Evolutionary conservation across 1,284 basidiomycete species (phyloP), one percentile per base, ranked within the genome.

Genomic region (Leccinum angustisporum): DNA sequence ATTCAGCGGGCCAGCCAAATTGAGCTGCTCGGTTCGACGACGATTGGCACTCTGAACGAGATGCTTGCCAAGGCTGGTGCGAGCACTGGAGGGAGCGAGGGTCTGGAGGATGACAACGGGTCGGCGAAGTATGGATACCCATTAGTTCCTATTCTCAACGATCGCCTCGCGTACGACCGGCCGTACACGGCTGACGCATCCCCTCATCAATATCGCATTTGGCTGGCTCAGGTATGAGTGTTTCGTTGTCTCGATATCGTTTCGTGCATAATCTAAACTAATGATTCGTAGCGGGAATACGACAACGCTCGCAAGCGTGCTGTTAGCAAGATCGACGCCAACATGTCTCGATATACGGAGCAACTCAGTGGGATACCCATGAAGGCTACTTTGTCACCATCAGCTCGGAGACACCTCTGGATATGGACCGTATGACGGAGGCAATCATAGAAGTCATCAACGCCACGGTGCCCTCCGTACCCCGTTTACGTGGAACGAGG

Each of bases 1-100:
- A 66, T 72, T 34, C 71, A 64, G 62, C n/a, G n/a, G n/a, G 67
- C 70, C 30, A 73, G 70, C 59, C 72, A 72, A 61, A 72, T 74
- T 34, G 68, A 74, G 34, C 61, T 74, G 30, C 68, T 72, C 31
- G 71, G 71, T 27, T 68, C 71, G 10, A 74, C 69, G 68, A 72
- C 72, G 5, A 64, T 70, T 9, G 58, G 62, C 10, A 57, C 53
- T 50, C 25, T 74, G 34, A 69, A 73, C 27, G 68, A 72, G 51
- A 70, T 74, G 66, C 16, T 60, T 13, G 63, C 61, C 0, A 72
- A 67, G 60, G 58, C 59, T 30, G 62, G 67, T 2, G 56, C 57
- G 8, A 57, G 63, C 16, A 5, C 54, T 18, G 63, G 58, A 27
- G 25, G 50, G 4, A 34, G 40, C 1, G 60, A 67, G 30, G 54